A percentile compares a stretch with the other conserved stretches of the same genome.
Evolutionary conservation across 2,329 filamentous ascomycete genomes (phyloP).

Genomic region (Monosporascus cannonballus): DNA sequence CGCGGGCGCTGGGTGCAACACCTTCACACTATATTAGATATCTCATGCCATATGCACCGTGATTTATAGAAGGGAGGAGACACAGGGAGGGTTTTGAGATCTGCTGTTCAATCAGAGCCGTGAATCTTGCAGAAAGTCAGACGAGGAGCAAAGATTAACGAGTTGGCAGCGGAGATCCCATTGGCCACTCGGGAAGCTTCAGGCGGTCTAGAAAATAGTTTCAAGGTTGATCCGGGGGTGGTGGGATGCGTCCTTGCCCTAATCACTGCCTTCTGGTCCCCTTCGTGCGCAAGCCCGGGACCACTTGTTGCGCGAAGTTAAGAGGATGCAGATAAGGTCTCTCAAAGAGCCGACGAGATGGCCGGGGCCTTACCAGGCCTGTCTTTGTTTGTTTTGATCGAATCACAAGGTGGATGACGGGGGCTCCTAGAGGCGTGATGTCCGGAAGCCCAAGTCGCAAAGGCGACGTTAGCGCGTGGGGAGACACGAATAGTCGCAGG

Average conservation of each 20-base stretch:
- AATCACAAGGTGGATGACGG: background rate
- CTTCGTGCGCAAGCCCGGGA: background rate
- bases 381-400: background rate
- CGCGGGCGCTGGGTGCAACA: background rate
- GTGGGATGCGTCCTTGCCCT: background rate
- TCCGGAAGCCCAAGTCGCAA: background rate
- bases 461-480: conserved; percentile 16
- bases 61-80: conserved; percentile 8
- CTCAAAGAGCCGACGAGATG: background rate
- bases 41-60: background rate
- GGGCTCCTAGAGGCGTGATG: background rate
- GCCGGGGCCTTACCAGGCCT: background rate
- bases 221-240: background rate
- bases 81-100: conserved; percentile 14
- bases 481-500: conserved; percentile 13
- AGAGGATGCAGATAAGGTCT: background rate
- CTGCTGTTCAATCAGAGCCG: conserved; percentile 21
- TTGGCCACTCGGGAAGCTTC: conserved; percentile 16
- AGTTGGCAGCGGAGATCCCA: conserved; percentile 12
- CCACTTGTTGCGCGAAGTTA: background rate
- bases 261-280: background rate
- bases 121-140: conserved; percentile 11
- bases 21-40: background rate
- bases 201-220: conserved; percentile 22
- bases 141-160: conserved; percentile 9